Conservation (phyloP, 2,329 filamentous ascomycete species). For the Trichoderma oligosporum region DNA sequence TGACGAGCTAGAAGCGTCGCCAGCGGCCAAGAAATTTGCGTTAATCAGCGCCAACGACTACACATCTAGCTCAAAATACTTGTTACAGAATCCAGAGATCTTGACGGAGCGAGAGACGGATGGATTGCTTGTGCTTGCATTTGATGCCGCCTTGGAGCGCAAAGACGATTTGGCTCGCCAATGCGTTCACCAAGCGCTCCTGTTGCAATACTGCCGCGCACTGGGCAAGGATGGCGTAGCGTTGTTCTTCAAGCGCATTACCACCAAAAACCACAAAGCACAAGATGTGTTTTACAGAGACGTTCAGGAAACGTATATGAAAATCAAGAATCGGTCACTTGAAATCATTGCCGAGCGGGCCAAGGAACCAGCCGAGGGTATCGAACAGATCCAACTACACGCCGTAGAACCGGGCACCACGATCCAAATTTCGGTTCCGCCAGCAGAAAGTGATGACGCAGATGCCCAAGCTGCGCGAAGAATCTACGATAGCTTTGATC, state of each 20-base stretch:
- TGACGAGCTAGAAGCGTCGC: conserved; percentile 70
- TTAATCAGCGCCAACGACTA: conserved; percentile 75
- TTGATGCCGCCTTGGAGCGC: conserved; percentile 77
- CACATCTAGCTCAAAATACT: conserved; percentile 67
- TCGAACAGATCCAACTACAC: conserved; percentile 96
- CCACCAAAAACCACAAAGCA: conserved; percentile 82
- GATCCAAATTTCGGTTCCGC: conserved; percentile 82
- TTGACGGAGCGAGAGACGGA: conserved; percentile 84
- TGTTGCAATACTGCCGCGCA: conserved; percentile 91
- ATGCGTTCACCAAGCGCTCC: conserved; percentile 87
- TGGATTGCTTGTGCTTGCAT: conserved; percentile 83
- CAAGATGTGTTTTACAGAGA: conserved; percentile 89
- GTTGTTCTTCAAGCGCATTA: conserved; percentile 95
- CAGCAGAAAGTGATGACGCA: conserved; percentile 62
- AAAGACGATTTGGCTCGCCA: conserved; percentile 74
- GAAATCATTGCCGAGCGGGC: conserved; percentile 62
- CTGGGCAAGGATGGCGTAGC: conserved; percentile 83
- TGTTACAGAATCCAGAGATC: conserved; percentile 73
- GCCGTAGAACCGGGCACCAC: conserved; percentile 90
- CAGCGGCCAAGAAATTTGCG: conserved; percentile 75
- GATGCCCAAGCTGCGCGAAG: conserved; percentile 61
- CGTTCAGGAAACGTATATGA: conserved; percentile 79
- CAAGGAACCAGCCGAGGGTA: conserved; percentile 55
- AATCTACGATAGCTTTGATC: conserved; percentile 80
- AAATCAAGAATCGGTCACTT: conserved; percentile 71